phyloP scores from a whole-genome alignment of 371 early-diverging fungal species.

The Mucor saturninus region DNA sequence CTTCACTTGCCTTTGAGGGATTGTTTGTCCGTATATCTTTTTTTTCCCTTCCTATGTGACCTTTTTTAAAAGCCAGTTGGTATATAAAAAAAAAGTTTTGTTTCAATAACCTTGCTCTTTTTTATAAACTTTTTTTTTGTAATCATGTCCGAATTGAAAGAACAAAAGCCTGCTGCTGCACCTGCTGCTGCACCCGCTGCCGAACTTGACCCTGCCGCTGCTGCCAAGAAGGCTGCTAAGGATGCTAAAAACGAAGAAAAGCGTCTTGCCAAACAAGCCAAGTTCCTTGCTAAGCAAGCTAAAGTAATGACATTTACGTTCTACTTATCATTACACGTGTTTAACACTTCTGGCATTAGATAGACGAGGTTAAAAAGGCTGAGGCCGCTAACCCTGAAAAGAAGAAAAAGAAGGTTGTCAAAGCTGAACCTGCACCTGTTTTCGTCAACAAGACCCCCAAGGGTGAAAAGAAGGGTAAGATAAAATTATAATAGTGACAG shows the following conservation, averaged over 20 bases:
- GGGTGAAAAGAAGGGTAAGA: conserved; percentile 89
- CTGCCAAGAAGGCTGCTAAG: conserved; percentile 70
- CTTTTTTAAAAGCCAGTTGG: conserved; percentile 9
- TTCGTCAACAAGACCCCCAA: conserved; percentile 84
- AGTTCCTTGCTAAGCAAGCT: conserved; percentile 92
- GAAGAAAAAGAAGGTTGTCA: conserved; percentile 62
- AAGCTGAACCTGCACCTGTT: conserved; percentile 58
- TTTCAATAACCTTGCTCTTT: conserved; percentile 5
- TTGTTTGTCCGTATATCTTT: background rate
- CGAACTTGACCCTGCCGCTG: conserved; percentile 38
- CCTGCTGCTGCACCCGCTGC: conserved; percentile 9
- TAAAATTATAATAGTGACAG: background rate
- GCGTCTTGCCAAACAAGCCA: conserved; percentile 90
- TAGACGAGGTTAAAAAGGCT: conserved; percentile 58
- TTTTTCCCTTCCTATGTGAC: background rate
- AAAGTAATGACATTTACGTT: conserved; percentile 25
- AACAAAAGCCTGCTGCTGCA: conserved; percentile 30
- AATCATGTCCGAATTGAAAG: conserved; percentile 36
- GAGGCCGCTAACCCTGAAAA: conserved; percentile 58
- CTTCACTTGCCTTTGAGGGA: no score
- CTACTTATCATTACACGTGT: background rate
- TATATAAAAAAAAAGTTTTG: conserved; percentile 22
- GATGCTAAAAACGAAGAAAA: conserved; percentile 92
- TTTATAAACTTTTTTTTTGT: conserved; percentile 1
- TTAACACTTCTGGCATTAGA: conserved; percentile 23